Percentiles rank a stretch among this genome's conserved stretches.
These are phyloP conservation scores for Globisporangium paddicum DNA, from an alignment of 352 stramenopile genomes.

Conservation along the genomic window DNA sequence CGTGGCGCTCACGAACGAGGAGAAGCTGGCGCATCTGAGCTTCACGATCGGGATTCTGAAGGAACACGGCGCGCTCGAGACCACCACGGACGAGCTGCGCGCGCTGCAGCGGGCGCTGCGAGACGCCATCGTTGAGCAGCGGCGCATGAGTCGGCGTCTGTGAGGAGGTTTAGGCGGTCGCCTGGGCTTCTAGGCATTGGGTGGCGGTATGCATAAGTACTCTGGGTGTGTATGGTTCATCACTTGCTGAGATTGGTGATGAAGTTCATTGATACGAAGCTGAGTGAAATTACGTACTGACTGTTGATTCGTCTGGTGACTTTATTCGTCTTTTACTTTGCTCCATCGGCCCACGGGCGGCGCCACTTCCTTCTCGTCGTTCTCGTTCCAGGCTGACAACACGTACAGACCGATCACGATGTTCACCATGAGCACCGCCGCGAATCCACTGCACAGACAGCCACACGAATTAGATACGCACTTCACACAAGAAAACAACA, in stretches of 20 bases:
- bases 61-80: constrained; percentile 10
- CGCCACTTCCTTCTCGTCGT: constrained; percentile 44
- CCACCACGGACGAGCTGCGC: constrained; percentile 10
- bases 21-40: constrained; percentile 13
- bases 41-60: constrained; percentile 12
- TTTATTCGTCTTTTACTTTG: constrained; percentile 44
- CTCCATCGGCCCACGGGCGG: constrained; percentile 56
- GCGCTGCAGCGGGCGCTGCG: constrained; percentile 8
- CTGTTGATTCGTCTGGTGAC: no score
- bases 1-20: constrained; percentile 4
- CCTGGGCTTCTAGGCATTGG: no score
- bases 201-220: no score
- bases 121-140: constrained; percentile 10
- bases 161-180: no score
- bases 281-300: no score
- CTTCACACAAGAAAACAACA: no score
- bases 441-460: constrained; percentile 46
- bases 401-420: constrained; percentile 77
- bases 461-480: background rate
- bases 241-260: no score
- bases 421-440: constrained; percentile 69
- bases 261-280: no score
- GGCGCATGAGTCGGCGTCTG: constrained; percentile 5
- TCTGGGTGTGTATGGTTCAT: no score
- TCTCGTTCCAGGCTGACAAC: constrained; percentile 60